phyloP scores from a whole-genome alignment of 768 basidiomycete species.

The Rhodotorula taiwanensis region DNA sequence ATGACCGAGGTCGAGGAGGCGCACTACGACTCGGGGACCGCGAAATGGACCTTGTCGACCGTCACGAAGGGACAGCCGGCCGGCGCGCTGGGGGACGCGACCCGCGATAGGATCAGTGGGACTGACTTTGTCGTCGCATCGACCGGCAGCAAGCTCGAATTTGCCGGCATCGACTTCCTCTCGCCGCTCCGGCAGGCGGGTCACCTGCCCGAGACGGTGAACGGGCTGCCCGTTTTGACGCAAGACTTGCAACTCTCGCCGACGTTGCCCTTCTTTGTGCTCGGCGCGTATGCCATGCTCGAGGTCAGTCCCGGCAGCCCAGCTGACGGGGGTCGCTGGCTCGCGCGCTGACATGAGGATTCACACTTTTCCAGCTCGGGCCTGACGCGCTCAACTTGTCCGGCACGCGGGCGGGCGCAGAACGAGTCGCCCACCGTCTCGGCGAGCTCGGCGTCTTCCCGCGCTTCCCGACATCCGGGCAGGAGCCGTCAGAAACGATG shows the following conservation, averaged over 20 bases:
- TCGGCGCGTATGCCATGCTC: conserved; percentile 34
- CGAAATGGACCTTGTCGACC: conserved; percentile 10
- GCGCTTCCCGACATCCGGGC: not conserved
- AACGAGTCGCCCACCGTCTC: conserved; percentile 23
- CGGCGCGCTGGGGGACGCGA: too few species aligned
- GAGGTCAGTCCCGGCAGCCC: conserved; percentile 18
- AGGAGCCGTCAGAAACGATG: not conserved
- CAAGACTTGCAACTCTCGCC: conserved; percentile 29
- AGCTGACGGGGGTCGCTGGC: too few species aligned
- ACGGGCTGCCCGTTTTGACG: conserved; percentile 33
- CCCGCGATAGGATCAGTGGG: too few species aligned
- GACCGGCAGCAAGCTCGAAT: conserved; percentile 31
- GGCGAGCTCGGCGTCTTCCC: conserved; percentile 19
- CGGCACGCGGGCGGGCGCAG: conserved; percentile 27
- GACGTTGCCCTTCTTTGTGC: conserved; percentile 24
- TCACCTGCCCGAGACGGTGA: conserved; percentile 30
- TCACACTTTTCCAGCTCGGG: conserved; percentile 13
- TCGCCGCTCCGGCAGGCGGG: conserved; percentile 8
- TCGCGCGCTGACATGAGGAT: not conserved
- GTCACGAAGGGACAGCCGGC: conserved; percentile 1
- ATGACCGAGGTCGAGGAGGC: conserved; percentile 3
- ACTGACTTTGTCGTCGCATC: conserved; percentile 30
- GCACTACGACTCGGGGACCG: not conserved
- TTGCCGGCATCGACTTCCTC: conserved; percentile 24
- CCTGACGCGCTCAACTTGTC: conserved; percentile 33